Percentiles rank a stretch among this genome's conserved stretches.
These are phyloP conservation scores for Backusella macrospora DNA, from an alignment of 192 early-diverging fungal genomes.

Conservation along the genomic window DNA sequence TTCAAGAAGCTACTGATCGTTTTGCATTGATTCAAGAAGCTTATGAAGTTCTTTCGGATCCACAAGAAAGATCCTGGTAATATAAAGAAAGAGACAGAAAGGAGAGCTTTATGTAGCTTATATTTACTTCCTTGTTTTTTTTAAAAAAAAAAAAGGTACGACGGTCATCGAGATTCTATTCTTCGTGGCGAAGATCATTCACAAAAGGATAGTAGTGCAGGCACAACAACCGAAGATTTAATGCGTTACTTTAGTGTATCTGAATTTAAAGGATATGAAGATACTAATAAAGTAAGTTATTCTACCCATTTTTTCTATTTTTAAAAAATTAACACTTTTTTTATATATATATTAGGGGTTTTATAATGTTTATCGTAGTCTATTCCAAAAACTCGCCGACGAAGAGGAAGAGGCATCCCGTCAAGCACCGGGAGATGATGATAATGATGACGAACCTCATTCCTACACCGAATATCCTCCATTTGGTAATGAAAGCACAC, in stretches of 20 bases:
- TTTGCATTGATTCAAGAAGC: conserved; percentile 93
- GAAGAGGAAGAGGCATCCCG: conserved; percentile 74
- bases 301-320: no score
- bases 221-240: conserved; percentile 65
- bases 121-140: neutral
- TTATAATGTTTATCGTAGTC: conserved; percentile 73
- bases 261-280: conserved; percentile 72
- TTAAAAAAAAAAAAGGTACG: conserved; percentile 61
- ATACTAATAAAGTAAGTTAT: conserved; percentile 52
- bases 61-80: conserved; percentile 93
- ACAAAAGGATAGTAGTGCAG: conserved; percentile 51
- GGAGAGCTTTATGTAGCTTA: no score
- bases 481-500: conserved; percentile 74
- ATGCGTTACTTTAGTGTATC: conserved; percentile 83
- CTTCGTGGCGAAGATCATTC: conserved; percentile 74
- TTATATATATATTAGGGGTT: conserved; percentile 60
- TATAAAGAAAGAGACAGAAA: neutral
- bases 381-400: conserved; percentile 78
- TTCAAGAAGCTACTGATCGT: conserved; percentile 82
- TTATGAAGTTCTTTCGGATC: conserved; percentile 91
- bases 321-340: neutral
- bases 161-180: conserved; percentile 91
- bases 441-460: conserved; percentile 20
- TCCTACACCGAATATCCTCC: conserved; percentile 43
- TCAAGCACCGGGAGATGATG: conserved; percentile 46